Conservation (phyloP, 2,329 filamentous ascomycete genomes). For the Verticillium nonalfalfae region DNA sequence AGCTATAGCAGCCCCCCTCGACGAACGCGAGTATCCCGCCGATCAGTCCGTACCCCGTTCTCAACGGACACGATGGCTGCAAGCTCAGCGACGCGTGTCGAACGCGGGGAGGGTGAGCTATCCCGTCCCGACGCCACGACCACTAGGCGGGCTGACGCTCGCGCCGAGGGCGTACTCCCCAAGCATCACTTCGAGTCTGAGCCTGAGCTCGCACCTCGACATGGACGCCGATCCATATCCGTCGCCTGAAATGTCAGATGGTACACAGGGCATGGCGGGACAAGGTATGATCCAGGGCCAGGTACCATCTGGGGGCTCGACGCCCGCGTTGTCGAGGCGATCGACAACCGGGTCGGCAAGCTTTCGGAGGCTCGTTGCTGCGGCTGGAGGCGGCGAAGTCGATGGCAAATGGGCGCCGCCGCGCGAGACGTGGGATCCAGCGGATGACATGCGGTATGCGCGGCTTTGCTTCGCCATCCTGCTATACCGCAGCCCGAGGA, state of each 20-base stretch:
- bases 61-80: conserved; percentile 45
- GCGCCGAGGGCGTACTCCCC: not conserved
- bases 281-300: not conserved
- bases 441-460: conserved; percentile 51
- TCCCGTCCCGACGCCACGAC: conserved; percentile 9
- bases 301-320: not conserved
- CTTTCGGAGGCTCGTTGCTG: not conserved
- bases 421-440: not conserved
- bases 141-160: conserved; percentile 1
- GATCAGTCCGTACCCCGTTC: conserved; percentile 57
- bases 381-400: conserved; percentile 33
- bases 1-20: conserved; percentile 62
- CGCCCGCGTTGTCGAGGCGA: not conserved
- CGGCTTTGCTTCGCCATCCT: conserved; percentile 55
- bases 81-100: conserved; percentile 24
- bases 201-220: not conserved
- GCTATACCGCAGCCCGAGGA: conserved; percentile 48
- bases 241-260: not conserved
- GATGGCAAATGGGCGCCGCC: conserved; percentile 52
- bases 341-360: not conserved
- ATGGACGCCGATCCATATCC: not conserved
- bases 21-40: conserved; percentile 60
- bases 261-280: not conserved
- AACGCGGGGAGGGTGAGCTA: conserved; percentile 11
- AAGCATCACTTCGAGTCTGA: not conserved